A percentile compares a stretch with the other conserved stretches of the same genome.
These are phyloP conservation scores for Fraxinus paxiana DNA, from an alignment of 305 asterid species.

Conservation along the genomic window DNA sequence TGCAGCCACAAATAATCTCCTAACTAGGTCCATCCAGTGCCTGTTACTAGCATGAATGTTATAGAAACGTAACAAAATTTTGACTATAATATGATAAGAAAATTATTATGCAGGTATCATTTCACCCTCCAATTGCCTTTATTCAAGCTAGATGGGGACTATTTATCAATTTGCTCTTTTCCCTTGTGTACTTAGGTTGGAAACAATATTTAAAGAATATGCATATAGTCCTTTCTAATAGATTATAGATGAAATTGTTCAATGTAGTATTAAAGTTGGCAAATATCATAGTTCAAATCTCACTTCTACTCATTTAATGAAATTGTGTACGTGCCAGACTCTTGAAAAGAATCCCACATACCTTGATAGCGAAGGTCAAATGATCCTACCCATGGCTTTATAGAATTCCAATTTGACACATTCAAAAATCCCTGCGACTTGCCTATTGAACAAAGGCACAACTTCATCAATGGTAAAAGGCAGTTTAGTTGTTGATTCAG, in stretches of 20 bases:
- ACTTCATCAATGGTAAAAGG: not conserved
- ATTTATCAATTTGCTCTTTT: not conserved
- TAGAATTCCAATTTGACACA: constrained; percentile 13
- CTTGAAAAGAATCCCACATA: not conserved
- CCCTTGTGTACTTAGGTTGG: not conserved
- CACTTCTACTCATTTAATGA: not conserved
- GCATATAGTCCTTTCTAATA: not conserved
- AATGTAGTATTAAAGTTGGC: not conserved
- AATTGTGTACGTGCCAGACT: not conserved
- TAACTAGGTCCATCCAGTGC: not conserved
- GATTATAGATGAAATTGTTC: not conserved
- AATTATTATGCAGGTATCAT: not conserved
- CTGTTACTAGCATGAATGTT: not conserved
- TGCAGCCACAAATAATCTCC: not conserved
- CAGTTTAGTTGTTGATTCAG: not conserved
- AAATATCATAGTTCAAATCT: not conserved
- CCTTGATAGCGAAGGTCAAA: not conserved
- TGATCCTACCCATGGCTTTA: constrained; percentile 27
- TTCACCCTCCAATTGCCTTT: not conserved
- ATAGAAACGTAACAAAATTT: not conserved
- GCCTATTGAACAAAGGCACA: not conserved
- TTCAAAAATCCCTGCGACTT: constrained; percentile 31
- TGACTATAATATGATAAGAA: not conserved
- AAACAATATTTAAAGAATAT: not conserved
- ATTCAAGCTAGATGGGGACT: not conserved